Conservation (phyloP, 495 filamentous ascomycete species). For the Tuber umbilicatum region DNA sequence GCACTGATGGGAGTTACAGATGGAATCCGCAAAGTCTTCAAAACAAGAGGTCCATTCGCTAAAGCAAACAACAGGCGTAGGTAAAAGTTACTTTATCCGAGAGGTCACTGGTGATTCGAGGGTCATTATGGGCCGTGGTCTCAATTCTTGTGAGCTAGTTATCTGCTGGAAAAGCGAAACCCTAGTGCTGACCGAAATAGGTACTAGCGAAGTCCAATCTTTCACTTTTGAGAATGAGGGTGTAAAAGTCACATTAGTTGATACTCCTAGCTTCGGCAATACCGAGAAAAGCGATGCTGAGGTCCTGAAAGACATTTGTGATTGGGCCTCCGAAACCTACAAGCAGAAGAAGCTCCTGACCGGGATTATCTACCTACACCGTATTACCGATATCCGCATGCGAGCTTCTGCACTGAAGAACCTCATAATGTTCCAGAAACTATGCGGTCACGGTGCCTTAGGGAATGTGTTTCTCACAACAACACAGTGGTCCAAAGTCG, state of each 20-base stretch:
- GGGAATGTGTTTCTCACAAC: conserved; percentile 46
- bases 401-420: conserved; percentile 35
- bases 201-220: conserved; percentile 23
- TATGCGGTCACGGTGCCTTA: too few relatives aligned
- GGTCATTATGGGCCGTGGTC: too few relatives aligned
- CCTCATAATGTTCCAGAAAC: too few relatives aligned
- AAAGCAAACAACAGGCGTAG: too few relatives aligned
- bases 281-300: conserved; percentile 45
- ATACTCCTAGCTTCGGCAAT: conserved; percentile 52
- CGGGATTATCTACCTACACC: conserved; percentile 48
- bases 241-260: conserved; percentile 43
- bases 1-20: too few relatives aligned
- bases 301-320: conserved; percentile 44
- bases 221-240: conserved; percentile 24
- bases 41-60: too few relatives aligned
- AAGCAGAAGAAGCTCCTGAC: conserved; percentile 29
- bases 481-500: conserved; percentile 46
- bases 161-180: too few relatives aligned
- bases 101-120: too few relatives aligned
- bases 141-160: too few relatives aligned
- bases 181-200: not conserved
- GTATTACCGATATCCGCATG: conserved; percentile 46
- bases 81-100: too few relatives aligned
- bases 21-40: too few relatives aligned
- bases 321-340: conserved; percentile 40